These are phyloP conservation scores for Suillus decipiens DNA, from an alignment of 768 basidiomycete species.

Conservation along the genomic window DNA sequence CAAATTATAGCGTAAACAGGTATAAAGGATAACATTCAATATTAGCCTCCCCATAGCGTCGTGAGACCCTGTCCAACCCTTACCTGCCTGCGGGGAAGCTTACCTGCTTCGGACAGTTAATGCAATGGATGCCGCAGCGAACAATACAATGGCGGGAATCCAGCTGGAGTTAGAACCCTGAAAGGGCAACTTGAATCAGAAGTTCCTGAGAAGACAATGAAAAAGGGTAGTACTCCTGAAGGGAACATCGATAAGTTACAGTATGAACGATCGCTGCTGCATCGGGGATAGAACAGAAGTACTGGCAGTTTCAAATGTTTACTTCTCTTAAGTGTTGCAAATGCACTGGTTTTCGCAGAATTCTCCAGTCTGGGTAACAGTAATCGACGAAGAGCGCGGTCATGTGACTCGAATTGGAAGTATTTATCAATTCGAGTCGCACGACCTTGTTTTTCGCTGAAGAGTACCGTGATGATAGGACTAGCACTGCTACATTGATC, in stretches of 20 bases:
- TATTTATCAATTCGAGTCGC: constrained; percentile 1
- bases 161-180: not conserved
- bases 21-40: not conserved
- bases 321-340: not conserved
- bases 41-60: not conserved
- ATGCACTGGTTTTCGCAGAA: not conserved
- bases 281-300: not conserved
- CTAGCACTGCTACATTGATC: not conserved
- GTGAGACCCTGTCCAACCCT: not conserved
- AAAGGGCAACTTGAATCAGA: not conserved
- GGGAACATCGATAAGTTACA: not conserved
- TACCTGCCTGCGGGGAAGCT: not conserved
- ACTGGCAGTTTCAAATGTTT: not conserved
- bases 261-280: not conserved
- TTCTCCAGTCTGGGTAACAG: not conserved
- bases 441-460: not conserved
- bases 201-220: not conserved
- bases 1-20: not conserved
- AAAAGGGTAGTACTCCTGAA: not conserved
- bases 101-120: not conserved
- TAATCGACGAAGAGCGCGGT: not conserved
- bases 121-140: not conserved
- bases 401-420: not conserved
- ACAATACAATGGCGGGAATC: not conserved
- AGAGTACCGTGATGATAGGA: not conserved